Evolutionary conservation across 257 asterid species (phyloP).

Genomic region (Echites panduratus): DNA sequence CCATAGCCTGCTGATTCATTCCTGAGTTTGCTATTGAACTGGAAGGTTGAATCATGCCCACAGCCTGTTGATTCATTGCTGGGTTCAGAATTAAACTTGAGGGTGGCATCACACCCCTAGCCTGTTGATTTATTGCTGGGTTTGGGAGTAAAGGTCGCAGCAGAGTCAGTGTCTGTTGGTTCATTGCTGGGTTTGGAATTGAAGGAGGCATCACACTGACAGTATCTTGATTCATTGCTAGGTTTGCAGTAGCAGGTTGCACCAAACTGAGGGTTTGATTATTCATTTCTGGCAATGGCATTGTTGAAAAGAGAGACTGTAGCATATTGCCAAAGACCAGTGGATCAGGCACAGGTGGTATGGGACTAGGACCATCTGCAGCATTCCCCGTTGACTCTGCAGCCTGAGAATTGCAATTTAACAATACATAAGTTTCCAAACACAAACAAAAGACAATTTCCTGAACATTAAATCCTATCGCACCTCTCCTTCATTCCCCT

Average conservation of each 20-base stretch:
- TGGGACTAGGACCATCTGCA: too few species aligned
- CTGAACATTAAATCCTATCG: neutral
- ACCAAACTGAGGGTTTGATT: neutral
- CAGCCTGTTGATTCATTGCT: neutral
- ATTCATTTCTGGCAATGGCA: neutral
- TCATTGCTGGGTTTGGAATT: neutral
- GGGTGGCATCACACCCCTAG: neutral
- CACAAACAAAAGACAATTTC: neutral
- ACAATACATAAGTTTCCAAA: too few species aligned
- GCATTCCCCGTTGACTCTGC: neutral
- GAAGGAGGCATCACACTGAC: neutral
- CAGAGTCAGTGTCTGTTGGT: neutral
- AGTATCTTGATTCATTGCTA: neutral
- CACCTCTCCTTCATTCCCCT: slow-evolving; percentile 12
- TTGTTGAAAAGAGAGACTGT: neutral
- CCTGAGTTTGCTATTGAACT: neutral
- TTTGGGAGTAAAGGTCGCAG: neutral
- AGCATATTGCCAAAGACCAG: neutral
- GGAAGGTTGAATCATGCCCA: neutral
- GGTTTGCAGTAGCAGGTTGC: neutral
- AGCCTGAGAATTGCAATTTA: neutral
- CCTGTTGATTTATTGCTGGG: neutral
- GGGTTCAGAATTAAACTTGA: neutral
- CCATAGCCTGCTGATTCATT: neutral
- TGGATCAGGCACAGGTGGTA: neutral